Evolutionary conservation across 176 grass and related monocot genomes (phyloP).

Genomic region (Ensete ventricosum): DNA sequence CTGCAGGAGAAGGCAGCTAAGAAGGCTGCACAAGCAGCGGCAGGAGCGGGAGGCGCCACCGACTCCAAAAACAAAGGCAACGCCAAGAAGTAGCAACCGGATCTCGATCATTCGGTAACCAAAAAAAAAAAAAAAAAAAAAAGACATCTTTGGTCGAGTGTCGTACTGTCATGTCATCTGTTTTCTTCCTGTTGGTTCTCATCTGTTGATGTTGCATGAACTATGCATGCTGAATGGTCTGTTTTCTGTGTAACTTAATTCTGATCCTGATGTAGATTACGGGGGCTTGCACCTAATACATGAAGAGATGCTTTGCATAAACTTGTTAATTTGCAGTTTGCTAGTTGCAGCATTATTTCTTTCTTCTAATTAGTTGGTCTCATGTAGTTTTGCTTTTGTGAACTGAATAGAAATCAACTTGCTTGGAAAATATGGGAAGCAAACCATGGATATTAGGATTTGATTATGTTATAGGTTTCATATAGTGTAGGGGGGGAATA

Average conservation of each 20-base stretch:
- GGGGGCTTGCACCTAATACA: too few species aligned
- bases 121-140: neutral
- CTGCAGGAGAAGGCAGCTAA: conserved; percentile 88
- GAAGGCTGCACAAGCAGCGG: conserved; percentile 57
- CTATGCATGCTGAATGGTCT: neutral
- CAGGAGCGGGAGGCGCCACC: conserved; percentile 24
- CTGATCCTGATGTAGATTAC: neutral
- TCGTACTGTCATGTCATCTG: neutral
- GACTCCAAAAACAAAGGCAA: conserved; percentile 36
- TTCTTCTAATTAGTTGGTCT: too few species aligned
- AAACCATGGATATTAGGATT: too few species aligned
- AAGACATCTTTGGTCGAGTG: neutral
- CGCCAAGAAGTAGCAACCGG: conserved; percentile 32
- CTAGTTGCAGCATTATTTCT: too few species aligned
- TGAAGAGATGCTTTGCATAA: too few species aligned
- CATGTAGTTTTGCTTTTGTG: too few species aligned
- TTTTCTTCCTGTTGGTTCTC: neutral
- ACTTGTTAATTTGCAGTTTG: too few species aligned
- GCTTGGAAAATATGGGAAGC: too few species aligned
- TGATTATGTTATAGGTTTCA: too few species aligned
- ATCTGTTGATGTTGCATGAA: neutral
- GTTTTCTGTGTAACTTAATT: neutral
- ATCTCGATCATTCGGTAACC: neutral
- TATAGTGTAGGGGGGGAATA: too few species aligned
- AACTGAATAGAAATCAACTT: too few species aligned